phyloP scores from a whole-genome alignment of 2,329 filamentous ascomycete genomes.

The Teratosphaeria zuluensis region DNA sequence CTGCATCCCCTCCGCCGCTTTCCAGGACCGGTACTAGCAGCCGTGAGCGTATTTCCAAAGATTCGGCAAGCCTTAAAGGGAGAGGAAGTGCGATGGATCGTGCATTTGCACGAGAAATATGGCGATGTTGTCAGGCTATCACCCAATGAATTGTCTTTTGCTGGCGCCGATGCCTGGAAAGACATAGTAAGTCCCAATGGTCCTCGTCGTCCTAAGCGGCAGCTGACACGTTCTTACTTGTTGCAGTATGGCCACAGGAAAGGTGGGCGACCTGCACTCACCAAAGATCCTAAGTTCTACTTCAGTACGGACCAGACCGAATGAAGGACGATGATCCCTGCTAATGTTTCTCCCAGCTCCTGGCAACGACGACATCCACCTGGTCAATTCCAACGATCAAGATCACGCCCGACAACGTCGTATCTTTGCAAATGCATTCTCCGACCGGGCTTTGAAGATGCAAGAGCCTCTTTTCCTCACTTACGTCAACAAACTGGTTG shows the following conservation, averaged over 20 bases:
- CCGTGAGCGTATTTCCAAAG: constrained; percentile 23
- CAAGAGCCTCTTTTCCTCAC: constrained; percentile 31
- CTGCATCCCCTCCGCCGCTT: constrained; percentile 34
- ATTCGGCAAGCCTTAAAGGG: constrained; percentile 5
- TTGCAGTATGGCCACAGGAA: constrained; percentile 24
- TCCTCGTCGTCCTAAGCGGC: no score
- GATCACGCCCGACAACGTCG: constrained; percentile 31
- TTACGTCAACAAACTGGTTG: constrained; percentile 33
- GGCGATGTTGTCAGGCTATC: constrained; percentile 39
- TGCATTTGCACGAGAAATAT: constrained; percentile 30
- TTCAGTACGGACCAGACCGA: background rate
- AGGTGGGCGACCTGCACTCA: background rate
- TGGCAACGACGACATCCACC: constrained; percentile 26
- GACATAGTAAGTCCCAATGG: constrained; percentile 27
- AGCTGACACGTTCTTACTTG: background rate
- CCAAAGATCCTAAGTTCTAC: constrained; percentile 4
- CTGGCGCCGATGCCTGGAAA: constrained; percentile 30
- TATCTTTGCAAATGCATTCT: constrained; percentile 32
- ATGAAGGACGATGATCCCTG: background rate
- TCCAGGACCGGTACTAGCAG: constrained; percentile 30
- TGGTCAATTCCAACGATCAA: constrained; percentile 28
- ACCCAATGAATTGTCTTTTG: constrained; percentile 41
- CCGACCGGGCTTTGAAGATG: constrained; percentile 29
- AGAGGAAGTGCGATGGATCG: constrained; percentile 2
- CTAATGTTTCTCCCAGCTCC: constrained; percentile 23